phyloP scores from a whole-genome alignment of 257 asterid genomes.

The Solanum infundibuliforme region DNA sequence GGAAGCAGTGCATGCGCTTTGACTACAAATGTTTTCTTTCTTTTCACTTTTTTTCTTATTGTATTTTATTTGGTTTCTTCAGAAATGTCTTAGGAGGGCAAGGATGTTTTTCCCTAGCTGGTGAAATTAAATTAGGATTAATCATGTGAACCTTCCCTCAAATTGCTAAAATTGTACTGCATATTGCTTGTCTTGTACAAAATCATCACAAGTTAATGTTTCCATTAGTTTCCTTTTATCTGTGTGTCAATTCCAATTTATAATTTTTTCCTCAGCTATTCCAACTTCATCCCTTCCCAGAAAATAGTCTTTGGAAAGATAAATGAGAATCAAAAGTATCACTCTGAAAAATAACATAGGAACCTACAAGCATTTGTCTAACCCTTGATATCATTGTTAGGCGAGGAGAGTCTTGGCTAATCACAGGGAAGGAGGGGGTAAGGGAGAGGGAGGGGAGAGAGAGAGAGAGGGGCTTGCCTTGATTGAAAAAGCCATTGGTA shows the following conservation, averaged over 20 bases:
- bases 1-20: background rate
- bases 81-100: background rate
- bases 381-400: background rate
- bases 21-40: background rate
- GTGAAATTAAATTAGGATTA: background rate
- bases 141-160: background rate
- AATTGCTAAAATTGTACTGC: background rate
- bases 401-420: background rate
- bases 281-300: background rate
- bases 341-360: background rate
- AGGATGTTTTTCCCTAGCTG: background rate
- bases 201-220: background rate
- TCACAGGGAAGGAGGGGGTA: background rate
- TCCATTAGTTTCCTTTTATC: background rate
- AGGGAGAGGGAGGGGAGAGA: no score
- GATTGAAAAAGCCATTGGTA: constrained; percentile 84
- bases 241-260: background rate
- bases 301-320: background rate
- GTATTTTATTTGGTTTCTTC: background rate
- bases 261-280: background rate
- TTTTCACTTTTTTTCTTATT: background rate
- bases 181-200: background rate
- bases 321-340: background rate
- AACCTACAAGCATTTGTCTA: background rate
- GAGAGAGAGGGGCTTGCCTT: constrained; percentile 35